Conservation (phyloP, 2,329 filamentous ascomycete species). For the Graphilbum sp. region DNA sequence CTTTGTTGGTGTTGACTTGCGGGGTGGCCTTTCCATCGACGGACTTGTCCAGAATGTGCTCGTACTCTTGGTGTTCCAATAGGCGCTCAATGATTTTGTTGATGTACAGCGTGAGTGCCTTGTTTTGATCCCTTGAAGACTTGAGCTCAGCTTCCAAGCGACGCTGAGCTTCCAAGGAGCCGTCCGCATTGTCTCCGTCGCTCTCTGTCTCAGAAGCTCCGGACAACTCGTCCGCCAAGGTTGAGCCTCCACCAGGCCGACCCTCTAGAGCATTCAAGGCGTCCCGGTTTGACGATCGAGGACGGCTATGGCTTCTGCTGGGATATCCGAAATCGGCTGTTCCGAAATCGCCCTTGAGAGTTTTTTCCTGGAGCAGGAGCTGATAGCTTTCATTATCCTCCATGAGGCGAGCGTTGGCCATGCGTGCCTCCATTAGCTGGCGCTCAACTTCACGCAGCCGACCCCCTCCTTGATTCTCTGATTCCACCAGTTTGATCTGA, state of each 20-base stretch:
- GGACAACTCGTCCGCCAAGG: constrained; percentile 78
- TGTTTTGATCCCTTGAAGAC: constrained; percentile 80
- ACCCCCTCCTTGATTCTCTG: constrained; percentile 83
- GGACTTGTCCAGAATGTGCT: constrained; percentile 77
- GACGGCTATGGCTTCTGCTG: constrained; percentile 4
- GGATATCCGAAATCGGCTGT: constrained; percentile 62
- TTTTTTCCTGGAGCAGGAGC: constrained; percentile 84
- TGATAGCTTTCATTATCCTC: constrained; percentile 99
- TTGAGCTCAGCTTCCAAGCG: constrained; percentile 66
- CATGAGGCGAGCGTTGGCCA: constrained; percentile 91
- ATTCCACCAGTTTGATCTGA: constrained; percentile 87
- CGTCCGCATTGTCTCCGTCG: constrained; percentile 4
- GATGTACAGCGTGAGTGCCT: constrained; percentile 92
- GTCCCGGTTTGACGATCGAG: constrained; percentile 39
- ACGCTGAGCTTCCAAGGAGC: constrained; percentile 33
- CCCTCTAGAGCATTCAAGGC: constrained; percentile 49
- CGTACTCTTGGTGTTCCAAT: constrained; percentile 85
- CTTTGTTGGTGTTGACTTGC: constrained; percentile 51
- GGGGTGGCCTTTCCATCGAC: constrained; percentile 34
- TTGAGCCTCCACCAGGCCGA: constrained; percentile 22
- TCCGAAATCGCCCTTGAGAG: constrained; percentile 81
- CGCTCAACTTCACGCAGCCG: constrained; percentile 81
- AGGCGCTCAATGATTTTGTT: constrained; percentile 97
- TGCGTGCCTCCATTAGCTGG: constrained; percentile 75
- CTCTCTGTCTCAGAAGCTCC: constrained; percentile 45